phyloP scores from a whole-genome alignment of 345 rosid genomes.

The Microcos paniculata region DNA sequence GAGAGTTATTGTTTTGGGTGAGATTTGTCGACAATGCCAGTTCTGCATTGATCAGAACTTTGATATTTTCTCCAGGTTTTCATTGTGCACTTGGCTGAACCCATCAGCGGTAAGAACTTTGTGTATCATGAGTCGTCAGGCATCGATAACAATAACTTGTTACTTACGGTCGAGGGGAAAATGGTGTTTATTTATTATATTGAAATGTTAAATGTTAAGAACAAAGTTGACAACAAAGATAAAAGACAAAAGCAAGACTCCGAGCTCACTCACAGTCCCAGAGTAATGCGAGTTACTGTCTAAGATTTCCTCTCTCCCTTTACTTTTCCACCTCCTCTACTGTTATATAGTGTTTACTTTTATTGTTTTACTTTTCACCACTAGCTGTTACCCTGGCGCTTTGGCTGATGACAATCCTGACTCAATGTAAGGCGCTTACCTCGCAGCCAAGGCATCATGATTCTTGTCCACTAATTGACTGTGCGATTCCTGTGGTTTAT shows the following conservation, averaged over 20 bases:
- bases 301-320: not conserved
- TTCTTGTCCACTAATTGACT: not conserved
- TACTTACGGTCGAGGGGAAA: not conserved
- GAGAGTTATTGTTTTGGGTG: not conserved
- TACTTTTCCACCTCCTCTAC: too few species aligned
- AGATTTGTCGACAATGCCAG: not conserved
- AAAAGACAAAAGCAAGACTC: not conserved
- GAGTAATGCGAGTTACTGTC: too few species aligned
- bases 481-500: too few species aligned
- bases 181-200: not conserved
- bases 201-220: not conserved
- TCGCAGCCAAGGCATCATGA: not conserved
- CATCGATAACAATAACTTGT: not conserved
- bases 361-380: not conserved
- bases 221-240: not conserved
- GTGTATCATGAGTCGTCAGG: not conserved
- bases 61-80: not conserved
- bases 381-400: not conserved
- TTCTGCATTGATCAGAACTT: not conserved
- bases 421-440: not conserved
- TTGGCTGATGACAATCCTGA: not conserved
- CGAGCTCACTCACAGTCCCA: too few species aligned
- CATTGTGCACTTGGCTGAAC: not conserved
- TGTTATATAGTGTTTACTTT: too few species aligned
- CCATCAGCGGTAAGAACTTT: not conserved